Evolutionary conservation across 75 land plant species (phyloP).

Genomic region (Adiantum capillusveneris): DNA sequence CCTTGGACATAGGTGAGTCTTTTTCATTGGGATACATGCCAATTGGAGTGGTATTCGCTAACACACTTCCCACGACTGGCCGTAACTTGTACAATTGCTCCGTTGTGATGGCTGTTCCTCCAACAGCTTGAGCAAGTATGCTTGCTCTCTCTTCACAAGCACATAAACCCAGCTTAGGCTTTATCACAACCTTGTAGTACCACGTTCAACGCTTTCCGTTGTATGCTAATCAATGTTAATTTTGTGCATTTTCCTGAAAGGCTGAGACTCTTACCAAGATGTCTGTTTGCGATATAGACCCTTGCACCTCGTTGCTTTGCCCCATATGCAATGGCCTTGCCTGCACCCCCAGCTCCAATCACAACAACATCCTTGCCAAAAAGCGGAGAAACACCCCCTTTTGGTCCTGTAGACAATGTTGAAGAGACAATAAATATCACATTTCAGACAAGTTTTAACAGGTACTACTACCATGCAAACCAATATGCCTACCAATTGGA

Average conservation of each 20-base stretch:
- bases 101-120: slow-evolving; percentile 31
- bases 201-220: too few relatives aligned
- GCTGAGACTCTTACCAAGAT: slow-evolving; percentile 25
- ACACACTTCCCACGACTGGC: slow-evolving; percentile 35
- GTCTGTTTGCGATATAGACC: slow-evolving; percentile 33
- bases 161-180: not conserved
- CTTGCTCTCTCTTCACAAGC: slow-evolving; percentile 29
- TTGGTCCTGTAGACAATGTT: not conserved
- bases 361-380: slow-evolving; percentile 33
- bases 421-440: too few relatives aligned
- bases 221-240: too few relatives aligned
- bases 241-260: too few relatives aligned
- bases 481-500: too few relatives aligned
- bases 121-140: slow-evolving; percentile 31
- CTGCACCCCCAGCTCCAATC: slow-evolving; percentile 56
- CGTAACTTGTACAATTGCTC: slow-evolving; percentile 22
- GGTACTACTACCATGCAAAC: too few relatives aligned
- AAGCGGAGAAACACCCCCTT: slow-evolving; percentile 14
- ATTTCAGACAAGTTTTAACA: too few relatives aligned
- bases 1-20: slow-evolving; percentile 36
- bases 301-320: slow-evolving; percentile 38
- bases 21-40: slow-evolving; percentile 43
- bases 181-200: not conserved
- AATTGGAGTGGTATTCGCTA: slow-evolving; percentile 40
- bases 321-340: slow-evolving; percentile 44